A percentile compares a stretch with the other conserved stretches of the same genome.
phyloP scores from a whole-genome alignment of 805 yeast species.

The Metschnikowia bowlesiae region DNA sequence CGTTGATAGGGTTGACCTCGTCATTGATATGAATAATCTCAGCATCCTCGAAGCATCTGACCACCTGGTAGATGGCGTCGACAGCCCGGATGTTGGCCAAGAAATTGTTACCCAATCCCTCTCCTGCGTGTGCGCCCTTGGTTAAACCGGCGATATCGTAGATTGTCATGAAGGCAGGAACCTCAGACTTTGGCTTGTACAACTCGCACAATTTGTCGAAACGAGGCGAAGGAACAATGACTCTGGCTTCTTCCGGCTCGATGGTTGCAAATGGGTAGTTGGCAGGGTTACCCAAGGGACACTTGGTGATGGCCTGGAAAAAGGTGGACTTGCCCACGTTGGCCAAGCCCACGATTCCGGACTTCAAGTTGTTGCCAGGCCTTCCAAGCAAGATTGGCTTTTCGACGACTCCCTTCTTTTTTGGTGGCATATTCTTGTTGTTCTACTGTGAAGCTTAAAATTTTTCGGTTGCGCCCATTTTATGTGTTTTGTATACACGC shows the following conservation, averaged over 20 bases:
- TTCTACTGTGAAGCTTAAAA: conserved; percentile 6
- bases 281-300: conserved; percentile 28
- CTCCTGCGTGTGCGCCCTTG: conserved; percentile 54
- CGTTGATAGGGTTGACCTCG: conserved; percentile 80
- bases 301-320: conserved; percentile 22
- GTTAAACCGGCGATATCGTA: conserved; percentile 47
- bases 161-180: conserved; percentile 24
- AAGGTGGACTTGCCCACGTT: conserved; percentile 21
- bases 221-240: conserved; percentile 22
- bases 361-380: conserved; percentile 33
- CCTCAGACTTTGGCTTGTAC: conserved; percentile 40
- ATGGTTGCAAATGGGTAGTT: conserved; percentile 71
- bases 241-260: conserved; percentile 56
- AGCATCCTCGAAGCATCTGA: conserved; percentile 77
- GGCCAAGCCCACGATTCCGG: conserved; percentile 41
- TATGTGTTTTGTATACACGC: conserved; percentile 3
- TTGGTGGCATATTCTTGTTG: conserved; percentile 58
- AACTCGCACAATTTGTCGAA: conserved; percentile 33
- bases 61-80: conserved; percentile 68
- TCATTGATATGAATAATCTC: conserved; percentile 97
- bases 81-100: conserved; percentile 65
- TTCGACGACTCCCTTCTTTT: conserved; percentile 59
- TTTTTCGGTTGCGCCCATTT: conserved; percentile 15
- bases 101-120: conserved; percentile 72
- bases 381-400: conserved; percentile 64